phyloP scores from a whole-genome alignment of 148 eudicot species.

The Silene uniflora region DNA sequence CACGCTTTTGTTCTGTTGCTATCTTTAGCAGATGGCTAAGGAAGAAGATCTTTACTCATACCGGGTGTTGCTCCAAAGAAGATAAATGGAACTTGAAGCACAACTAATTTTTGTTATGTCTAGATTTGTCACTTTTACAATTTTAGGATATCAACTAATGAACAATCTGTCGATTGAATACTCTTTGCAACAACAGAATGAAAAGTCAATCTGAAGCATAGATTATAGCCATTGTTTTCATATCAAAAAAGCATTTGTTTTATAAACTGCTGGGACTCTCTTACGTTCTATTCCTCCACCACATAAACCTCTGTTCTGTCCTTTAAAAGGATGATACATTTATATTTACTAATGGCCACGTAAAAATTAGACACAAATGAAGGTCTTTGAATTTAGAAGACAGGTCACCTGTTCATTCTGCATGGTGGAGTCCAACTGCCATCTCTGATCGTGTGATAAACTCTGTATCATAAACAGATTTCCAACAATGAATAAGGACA shows the following conservation, averaged over 20 bases:
- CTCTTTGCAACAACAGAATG: not conserved
- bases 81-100: not conserved
- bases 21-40: not conserved
- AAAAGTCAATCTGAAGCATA: not conserved
- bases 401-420: constrained; percentile 66
- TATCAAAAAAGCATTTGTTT: not conserved
- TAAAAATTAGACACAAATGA: not conserved
- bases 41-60: not conserved
- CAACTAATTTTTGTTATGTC: not conserved
- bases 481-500: constrained; percentile 1
- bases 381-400: not conserved
- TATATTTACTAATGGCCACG: not conserved
- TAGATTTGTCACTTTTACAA: not conserved
- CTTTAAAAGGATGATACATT: not conserved
- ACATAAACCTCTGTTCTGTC: not conserved
- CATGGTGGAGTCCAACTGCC: constrained; percentile 59
- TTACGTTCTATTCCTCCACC: not conserved
- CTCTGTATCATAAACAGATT: constrained; percentile 38
- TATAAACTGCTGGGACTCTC: not conserved
- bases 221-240: not conserved
- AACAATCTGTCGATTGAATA: not conserved
- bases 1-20: not conserved
- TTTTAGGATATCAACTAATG: not conserved
- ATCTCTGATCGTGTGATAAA: constrained; percentile 52
- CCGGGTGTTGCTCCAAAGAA: not conserved